Evolutionary conservation across 2,329 filamentous ascomycete genomes (phyloP).

Genomic region (Fusarium brachygibbosum): DNA sequence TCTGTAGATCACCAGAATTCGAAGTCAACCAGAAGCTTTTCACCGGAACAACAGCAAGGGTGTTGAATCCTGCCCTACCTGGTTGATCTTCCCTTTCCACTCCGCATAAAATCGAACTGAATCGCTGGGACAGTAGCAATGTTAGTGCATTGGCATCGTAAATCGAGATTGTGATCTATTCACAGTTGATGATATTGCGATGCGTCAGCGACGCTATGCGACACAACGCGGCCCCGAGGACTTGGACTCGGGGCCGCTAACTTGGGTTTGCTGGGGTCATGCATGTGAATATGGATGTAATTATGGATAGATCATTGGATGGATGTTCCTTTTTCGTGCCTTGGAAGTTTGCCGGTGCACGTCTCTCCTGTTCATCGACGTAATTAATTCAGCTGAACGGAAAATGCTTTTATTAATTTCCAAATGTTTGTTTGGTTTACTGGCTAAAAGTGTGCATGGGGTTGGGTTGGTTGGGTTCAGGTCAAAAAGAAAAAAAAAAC

Average conservation of each 20-base stretch:
- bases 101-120: slow-evolving; percentile 36
- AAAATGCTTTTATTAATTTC: slow-evolving; percentile 35
- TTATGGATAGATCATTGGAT: not conserved
- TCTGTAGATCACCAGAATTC: slow-evolving; percentile 36
- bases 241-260: slow-evolving; percentile 15
- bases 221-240: slow-evolving; percentile 25
- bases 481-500: not conserved
- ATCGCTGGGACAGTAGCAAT: slow-evolving; percentile 19
- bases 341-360: slow-evolving; percentile 28
- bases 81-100: slow-evolving; percentile 25
- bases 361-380: slow-evolving; percentile 11
- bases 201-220: slow-evolving; percentile 33
- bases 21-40: slow-evolving; percentile 38
- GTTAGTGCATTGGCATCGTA: not conserved
- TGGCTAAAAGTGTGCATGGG: slow-evolving; percentile 20
- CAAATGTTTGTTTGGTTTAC: slow-evolving; percentile 5
- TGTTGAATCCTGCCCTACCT: slow-evolving; percentile 21
- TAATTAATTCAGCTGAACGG: slow-evolving; percentile 29
- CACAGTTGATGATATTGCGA: slow-evolving; percentile 10
- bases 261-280: slow-evolving; percentile 14
- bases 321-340: slow-evolving; percentile 26
- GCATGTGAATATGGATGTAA: slow-evolving; percentile 7
- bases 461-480: not conserved
- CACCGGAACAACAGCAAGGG: slow-evolving; percentile 31
- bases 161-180: slow-evolving; percentile 39